phyloP scores from a whole-genome alignment of 768 basidiomycete genomes.

The Agaricus subrufescens region DNA sequence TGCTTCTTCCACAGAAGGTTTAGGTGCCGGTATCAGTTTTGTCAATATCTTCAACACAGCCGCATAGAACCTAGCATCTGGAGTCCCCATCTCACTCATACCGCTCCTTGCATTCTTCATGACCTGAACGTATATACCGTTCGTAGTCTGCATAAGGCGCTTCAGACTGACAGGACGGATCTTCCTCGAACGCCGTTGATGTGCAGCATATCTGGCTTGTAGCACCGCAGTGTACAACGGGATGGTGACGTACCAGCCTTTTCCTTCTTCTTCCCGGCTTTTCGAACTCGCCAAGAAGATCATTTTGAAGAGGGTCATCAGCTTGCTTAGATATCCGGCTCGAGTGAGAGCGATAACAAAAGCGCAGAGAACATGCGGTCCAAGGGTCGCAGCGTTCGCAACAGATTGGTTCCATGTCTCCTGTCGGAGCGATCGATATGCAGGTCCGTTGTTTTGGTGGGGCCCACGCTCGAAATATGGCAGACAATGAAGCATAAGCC shows the following conservation, averaged over 20 bases:
- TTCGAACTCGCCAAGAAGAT: background rate
- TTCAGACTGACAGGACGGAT: background rate
- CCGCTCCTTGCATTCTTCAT: slow-evolving; percentile 6
- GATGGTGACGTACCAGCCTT: slow-evolving; percentile 62
- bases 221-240: slow-evolving; percentile 74
- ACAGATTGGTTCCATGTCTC: slow-evolving; percentile 16
- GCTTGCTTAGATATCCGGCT: slow-evolving; percentile 42
- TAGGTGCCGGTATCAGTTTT: slow-evolving; percentile 3
- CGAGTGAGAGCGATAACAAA: slow-evolving; percentile 61
- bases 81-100: slow-evolving; percentile 8
- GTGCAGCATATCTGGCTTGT: slow-evolving; percentile 48
- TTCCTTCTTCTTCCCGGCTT: slow-evolving; percentile 2
- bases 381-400: slow-evolving; percentile 40
- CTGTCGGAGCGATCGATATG: background rate
- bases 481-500: slow-evolving; percentile 48
- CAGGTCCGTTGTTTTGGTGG: background rate
- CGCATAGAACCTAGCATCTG: slow-evolving; percentile 67
- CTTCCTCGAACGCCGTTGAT: slow-evolving; percentile 18
- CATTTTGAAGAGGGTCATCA: background rate
- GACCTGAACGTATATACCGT: background rate
- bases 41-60: slow-evolving; percentile 46
- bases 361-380: slow-evolving; percentile 55
- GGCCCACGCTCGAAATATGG: slow-evolving; percentile 40
- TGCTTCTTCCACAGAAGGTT: background rate
- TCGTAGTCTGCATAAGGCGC: background rate